Base-by-base conservation (phyloP, 1,139 yeast genomes). In the Hanseniaspora gamundiae region DNA sequence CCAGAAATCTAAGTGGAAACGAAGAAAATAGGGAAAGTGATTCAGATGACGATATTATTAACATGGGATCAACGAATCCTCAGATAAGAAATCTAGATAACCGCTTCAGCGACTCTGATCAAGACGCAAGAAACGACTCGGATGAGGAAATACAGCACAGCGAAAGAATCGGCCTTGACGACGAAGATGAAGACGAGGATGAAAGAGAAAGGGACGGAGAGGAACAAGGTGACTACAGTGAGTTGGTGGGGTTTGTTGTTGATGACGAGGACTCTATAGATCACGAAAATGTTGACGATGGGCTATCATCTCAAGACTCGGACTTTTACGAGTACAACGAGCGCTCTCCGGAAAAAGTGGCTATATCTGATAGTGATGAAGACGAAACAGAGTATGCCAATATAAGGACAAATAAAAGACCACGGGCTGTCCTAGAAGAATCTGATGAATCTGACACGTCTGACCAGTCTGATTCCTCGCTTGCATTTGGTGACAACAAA, bases 1-100 rank as follows among this genome's bases (percentile, higher is more conserved):
- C 48, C 28, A 49, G 50, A 30, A 46, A 45, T 41, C 43, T 42
- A 21, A 44, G 41, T 13, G 42, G 41, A n/a, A 45, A 41, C 17
- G 39, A n/a, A n/a, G n/a, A n/a, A n/a, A n/a, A n/a, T n/a, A n/a
- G n/a, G n/a, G n/a, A 33, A 19, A 41, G 42, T 35, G 51, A 46
- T 3, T 50, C 48, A 2, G 48, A 45, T 11, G 48, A 44, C 6
- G 36, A 40, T 33, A 29, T n/a, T 29, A 29, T 29, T 7, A 29
- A 29, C 17, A 29, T n/a, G 17, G 17, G 33, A 29, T 29, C 17
- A 14, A 29, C 14, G 14, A 7, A n/a, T n/a, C n/a, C n/a, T n/a
- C n/a, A n/a, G n/a, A n/a, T n/a, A n/a, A n/a, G n/a, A n/a, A n/a
- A n/a, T n/a, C n/a, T n/a, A n/a, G n/a, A n/a, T n/a, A n/a, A n/a